phyloP scores from a whole-genome alignment of 73 alveolate genomes.

The Blepharisma japonicum region DNA sequence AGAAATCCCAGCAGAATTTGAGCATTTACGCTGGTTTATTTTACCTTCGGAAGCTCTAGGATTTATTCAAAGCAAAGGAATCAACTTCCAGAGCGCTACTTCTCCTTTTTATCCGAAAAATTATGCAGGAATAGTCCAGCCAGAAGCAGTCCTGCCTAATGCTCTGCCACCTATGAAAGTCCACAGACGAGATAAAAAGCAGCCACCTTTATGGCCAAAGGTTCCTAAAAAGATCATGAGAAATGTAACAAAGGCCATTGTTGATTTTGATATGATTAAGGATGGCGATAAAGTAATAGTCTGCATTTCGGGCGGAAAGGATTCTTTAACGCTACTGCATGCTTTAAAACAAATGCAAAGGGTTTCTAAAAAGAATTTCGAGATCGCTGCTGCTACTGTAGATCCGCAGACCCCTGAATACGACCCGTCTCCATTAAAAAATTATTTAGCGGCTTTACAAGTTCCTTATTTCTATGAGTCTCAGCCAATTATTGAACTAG shows the following conservation, averaged over 20 bases:
- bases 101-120: neutral
- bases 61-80: constrained; percentile 28
- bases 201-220: constrained; percentile 36
- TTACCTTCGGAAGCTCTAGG: constrained; percentile 63
- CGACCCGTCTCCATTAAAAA: constrained; percentile 89
- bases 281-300: constrained; percentile 92
- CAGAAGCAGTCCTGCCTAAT: too few species aligned
- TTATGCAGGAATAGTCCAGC: neutral
- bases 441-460: constrained; percentile 60
- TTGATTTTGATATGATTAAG: constrained; percentile 92
- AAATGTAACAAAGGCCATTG: constrained; percentile 88
- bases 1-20: constrained; percentile 48
- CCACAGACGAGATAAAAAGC: neutral
- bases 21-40: constrained; percentile 52
- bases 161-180: neutral
- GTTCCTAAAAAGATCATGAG: constrained; percentile 73
- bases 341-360: constrained; percentile 72
- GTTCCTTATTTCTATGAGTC: constrained; percentile 88
- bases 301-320: constrained; percentile 98
- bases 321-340: constrained; percentile 91
- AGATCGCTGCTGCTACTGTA: constrained; percentile 89
- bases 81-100: neutral
- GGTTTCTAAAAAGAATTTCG: constrained; percentile 74
- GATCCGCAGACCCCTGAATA: constrained; percentile 97
- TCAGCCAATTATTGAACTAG: constrained; percentile 80